Conservation (phyloP, 306 rosid genomes). For the Fragaria iinumae region DNA sequence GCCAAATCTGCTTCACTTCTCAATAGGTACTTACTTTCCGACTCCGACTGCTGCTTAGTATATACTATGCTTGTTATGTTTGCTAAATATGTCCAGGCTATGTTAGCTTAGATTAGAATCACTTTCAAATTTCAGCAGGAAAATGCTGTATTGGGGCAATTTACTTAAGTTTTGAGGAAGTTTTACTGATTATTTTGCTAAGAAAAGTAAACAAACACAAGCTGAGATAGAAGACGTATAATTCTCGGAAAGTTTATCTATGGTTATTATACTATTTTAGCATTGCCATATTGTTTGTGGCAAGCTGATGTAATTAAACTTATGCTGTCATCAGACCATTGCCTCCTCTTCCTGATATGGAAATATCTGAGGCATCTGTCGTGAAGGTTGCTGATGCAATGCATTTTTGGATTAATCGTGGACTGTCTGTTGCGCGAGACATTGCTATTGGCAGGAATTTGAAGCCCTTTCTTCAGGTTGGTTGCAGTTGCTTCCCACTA, state of each 20-base stretch:
- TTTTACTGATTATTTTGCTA: neutral
- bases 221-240: neutral
- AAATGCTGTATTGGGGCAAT: neutral
- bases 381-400: conserved; percentile 55
- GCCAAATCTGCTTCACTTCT: conserved; percentile 96
- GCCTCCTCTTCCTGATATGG: conserved; percentile 95
- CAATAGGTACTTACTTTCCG: conserved; percentile 57
- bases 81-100: neutral
- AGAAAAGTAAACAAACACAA: neutral
- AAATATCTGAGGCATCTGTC: conserved; percentile 70
- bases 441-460: conserved; percentile 77
- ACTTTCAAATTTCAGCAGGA: neutral
- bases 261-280: neutral
- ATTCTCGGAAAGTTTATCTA: neutral
- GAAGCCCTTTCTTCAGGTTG: conserved; percentile 66
- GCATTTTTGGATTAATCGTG: conserved; percentile 61
- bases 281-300: conserved; percentile 15
- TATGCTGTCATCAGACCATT: conserved; percentile 64
- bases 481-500: neutral
- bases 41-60: neutral
- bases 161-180: neutral
- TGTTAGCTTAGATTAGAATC: neutral
- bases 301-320: conserved; percentile 8
- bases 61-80: neutral
- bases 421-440: conserved; percentile 62